Base-by-base conservation (phyloP, 306 rosid species). In the Rosa rugosa region DNA sequence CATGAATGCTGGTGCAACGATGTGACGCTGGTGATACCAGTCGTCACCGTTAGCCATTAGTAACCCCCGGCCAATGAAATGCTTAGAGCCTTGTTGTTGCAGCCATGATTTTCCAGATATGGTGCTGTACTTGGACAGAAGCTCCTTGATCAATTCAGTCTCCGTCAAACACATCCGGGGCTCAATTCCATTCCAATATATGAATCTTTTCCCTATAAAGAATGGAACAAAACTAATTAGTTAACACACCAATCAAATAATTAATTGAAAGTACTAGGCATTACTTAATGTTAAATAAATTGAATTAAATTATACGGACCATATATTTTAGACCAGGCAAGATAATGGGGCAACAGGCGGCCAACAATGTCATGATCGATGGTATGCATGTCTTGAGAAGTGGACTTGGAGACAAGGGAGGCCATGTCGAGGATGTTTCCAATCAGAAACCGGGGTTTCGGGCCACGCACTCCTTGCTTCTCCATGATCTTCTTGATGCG, bases 391-490 rank as follows among this genome's bases (percentile, higher is more conserved):
- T 90, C 93, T 1, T 85, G 46, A 11, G 96, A 85, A 57, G 93
- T 96, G 53, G 98, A 68, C 77, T 88, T 83, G 38, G 90, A 75
- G 34, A 90, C 83, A 51, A 91, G 89, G 12, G 86, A 77, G 5
- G 90, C 86, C 90, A 93, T 86, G 84, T 91, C 94, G 8, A 85
- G 46, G 88, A 96, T 84, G 88, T 93, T 96, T 25, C 99, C 98
- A 16, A 83, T 79, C 69, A 96, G 86, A 50, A 79, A 85, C 10
- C 92, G 85, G 1, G 92, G 93, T 62, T 90, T 83, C 0, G 99
- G 99, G 50, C 99, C 99, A 40, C 80, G 85, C 51, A 93, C 92
- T 5, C 99, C 99, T 91, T 96, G 99, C 84, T 68, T 79, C 56
- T 87, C 96, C 99, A 96, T 96, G 78, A 79, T 83, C 81, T 63